Evolutionary conservation across 2,329 filamentous ascomycete genomes (phyloP).

Genomic region (Exophiala phaeomuriformis): DNA sequence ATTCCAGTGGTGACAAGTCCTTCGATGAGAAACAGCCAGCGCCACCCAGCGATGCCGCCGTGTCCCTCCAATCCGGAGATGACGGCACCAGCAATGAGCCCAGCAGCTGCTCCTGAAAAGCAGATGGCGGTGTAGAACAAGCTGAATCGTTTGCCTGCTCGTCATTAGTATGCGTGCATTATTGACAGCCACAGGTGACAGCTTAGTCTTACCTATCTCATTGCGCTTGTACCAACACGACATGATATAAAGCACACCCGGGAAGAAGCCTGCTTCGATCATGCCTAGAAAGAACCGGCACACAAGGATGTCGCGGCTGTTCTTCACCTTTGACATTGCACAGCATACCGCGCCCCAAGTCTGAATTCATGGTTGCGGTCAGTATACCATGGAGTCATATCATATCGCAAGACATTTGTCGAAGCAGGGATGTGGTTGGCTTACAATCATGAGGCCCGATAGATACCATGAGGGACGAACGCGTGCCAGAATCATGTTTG

Average conservation of each 20-base stretch:
- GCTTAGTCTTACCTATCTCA: constrained; percentile 53
- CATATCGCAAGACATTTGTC: not conserved
- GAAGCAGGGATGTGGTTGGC: constrained; percentile 31
- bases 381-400: constrained; percentile 3
- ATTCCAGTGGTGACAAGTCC: constrained; percentile 38
- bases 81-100: constrained; percentile 55
- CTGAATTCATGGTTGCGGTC: not conserved
- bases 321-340: constrained; percentile 34
- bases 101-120: constrained; percentile 54
- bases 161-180: constrained; percentile 37
- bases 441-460: constrained; percentile 29
- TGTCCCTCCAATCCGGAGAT: constrained; percentile 43
- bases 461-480: constrained; percentile 41
- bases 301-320: constrained; percentile 38
- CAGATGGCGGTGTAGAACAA: constrained; percentile 49
- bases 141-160: constrained; percentile 49
- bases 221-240: constrained; percentile 56
- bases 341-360: constrained; percentile 32
- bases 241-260: constrained; percentile 50
- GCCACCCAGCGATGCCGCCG: constrained; percentile 48
- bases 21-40: constrained; percentile 59
- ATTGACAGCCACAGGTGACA: constrained; percentile 50
- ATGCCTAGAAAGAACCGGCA: constrained; percentile 46
- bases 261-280: constrained; percentile 48
- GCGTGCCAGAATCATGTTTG: constrained; percentile 19